Percentiles rank a stretch among this genome's conserved stretches.
Evolutionary conservation across 495 filamentous ascomycete genomes (phyloP).

Genomic region (Penicillium robsamsonii): DNA sequence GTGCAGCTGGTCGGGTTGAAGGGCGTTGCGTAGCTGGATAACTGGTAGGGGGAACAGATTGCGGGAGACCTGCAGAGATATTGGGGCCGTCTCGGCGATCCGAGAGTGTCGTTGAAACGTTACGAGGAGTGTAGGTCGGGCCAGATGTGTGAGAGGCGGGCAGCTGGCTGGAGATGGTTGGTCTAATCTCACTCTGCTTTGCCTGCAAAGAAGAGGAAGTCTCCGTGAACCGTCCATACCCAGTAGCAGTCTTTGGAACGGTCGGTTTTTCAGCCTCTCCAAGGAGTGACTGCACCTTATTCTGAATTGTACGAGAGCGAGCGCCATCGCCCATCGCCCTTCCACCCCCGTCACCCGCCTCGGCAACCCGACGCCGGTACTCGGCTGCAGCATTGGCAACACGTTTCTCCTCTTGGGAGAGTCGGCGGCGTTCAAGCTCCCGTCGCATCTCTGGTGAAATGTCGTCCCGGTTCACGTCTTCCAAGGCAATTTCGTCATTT

Average conservation of each 20-base stretch:
- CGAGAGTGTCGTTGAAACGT: conserved; percentile 16
- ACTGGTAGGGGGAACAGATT: conserved; percentile 22
- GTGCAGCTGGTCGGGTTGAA: conserved; percentile 45
- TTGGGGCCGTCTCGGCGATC: conserved; percentile 22
- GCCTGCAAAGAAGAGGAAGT: conserved; percentile 40
- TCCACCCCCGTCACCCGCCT: conserved; percentile 55
- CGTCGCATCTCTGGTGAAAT: conserved; percentile 86
- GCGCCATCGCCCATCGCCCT: conserved; percentile 40
- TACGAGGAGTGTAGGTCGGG: conserved; percentile 19
- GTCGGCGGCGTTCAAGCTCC: conserved; percentile 79
- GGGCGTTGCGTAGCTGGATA: conserved; percentile 29
- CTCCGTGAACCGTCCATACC: conserved; percentile 84
- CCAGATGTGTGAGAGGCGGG: conserved; percentile 23
- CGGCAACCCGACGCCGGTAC: conserved; percentile 74
- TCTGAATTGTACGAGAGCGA: conserved; percentile 80
- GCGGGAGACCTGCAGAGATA: conserved; percentile 18
- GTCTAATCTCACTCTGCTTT: conserved; percentile 31
- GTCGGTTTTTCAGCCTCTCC: conserved; percentile 67
- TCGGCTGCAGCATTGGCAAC: conserved; percentile 91
- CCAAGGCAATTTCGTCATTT: conserved; percentile 55
- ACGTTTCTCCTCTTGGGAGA: conserved; percentile 87
- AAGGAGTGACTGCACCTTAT: conserved; percentile 81
- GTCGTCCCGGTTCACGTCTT: conserved; percentile 64
- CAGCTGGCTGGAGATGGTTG: conserved; percentile 1
- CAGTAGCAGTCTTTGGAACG: conserved; percentile 72